These are phyloP conservation scores for Emmonsiellopsis sp. DNA, from an alignment of 2,329 filamentous ascomycete species.

Conservation along the genomic window DNA sequence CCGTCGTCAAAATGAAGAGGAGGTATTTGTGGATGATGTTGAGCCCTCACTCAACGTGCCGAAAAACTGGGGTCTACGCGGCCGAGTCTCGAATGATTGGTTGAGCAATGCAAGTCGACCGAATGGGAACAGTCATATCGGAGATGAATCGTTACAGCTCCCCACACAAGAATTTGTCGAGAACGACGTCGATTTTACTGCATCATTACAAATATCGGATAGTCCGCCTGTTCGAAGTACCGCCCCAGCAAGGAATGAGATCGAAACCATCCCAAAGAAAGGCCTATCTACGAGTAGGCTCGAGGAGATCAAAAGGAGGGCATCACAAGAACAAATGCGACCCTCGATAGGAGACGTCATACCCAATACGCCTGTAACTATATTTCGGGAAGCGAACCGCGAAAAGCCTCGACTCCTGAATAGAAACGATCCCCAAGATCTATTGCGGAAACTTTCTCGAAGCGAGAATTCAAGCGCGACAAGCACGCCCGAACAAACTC, in stretches of 20 bases:
- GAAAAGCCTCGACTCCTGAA: slow-evolving; percentile 19
- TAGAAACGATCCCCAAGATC: slow-evolving; percentile 30
- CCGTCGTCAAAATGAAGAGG: slow-evolving; percentile 25
- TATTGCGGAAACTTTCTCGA: slow-evolving; percentile 33
- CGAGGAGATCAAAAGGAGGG: slow-evolving; percentile 7
- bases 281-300: slow-evolving; percentile 14
- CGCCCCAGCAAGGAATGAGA: slow-evolving; percentile 17
- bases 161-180: slow-evolving; percentile 14
- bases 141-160: slow-evolving; percentile 11
- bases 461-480: slow-evolving; percentile 24
- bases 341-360: slow-evolving; percentile 19
- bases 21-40: slow-evolving; percentile 10
- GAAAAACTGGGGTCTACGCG: slow-evolving; percentile 26
- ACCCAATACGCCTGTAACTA: slow-evolving; percentile 28
- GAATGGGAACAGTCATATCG: slow-evolving; percentile 10
- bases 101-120: slow-evolving; percentile 21
- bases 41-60: slow-evolving; percentile 29
- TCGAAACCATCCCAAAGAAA: slow-evolving; percentile 12
- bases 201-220: slow-evolving; percentile 21
- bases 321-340: slow-evolving; percentile 9
- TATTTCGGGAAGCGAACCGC: slow-evolving; percentile 25
- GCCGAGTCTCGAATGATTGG: slow-evolving; percentile 25
- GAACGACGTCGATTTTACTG: slow-evolving; percentile 19
- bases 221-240: slow-evolving; percentile 20
- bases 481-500: slow-evolving; percentile 27